A percentile compares a stretch with the other conserved stretches of the same genome.
phyloP scores from a whole-genome alignment of 768 basidiomycete genomes.

The Rhodocollybia butyracea region DNA sequence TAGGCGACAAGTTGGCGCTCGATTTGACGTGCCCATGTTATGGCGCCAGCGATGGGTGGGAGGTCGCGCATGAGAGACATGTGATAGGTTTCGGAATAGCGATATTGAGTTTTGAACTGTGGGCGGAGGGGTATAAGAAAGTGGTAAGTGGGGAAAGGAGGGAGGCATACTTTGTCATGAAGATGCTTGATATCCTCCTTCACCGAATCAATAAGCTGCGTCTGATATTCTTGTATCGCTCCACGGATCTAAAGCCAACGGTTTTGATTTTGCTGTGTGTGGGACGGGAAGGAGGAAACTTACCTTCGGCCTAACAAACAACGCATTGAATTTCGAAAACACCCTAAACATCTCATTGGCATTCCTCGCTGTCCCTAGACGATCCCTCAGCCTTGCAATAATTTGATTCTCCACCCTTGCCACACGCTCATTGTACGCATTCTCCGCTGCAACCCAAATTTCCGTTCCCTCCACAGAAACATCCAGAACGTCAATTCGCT shows the following conservation, averaged over 20 bases:
- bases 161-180: slow-evolving; percentile 73
- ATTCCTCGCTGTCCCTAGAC: slow-evolving; percentile 91
- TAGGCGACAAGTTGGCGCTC: slow-evolving; percentile 93
- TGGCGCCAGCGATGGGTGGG: slow-evolving; percentile 96
- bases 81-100: slow-evolving; percentile 92
- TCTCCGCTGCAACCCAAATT: slow-evolving; percentile 97
- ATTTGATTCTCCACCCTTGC: slow-evolving; percentile 98
- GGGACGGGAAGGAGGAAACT: slow-evolving; percentile 10
- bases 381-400: slow-evolving; percentile 87
- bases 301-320: slow-evolving; percentile 95
- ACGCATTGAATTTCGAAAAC: slow-evolving; percentile 96
- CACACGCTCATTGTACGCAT: slow-evolving; percentile 96
- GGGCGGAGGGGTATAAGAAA: background rate
- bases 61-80: slow-evolving; percentile 99
- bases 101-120: slow-evolving; percentile 96
- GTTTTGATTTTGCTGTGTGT: too few species aligned
- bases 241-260: slow-evolving; percentile 75
- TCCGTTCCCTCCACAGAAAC: slow-evolving; percentile 92
- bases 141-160: background rate
- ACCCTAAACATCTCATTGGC: slow-evolving; percentile 99
- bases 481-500: slow-evolving; percentile 94
- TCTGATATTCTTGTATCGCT: slow-evolving; percentile 99
- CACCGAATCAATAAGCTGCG: slow-evolving; percentile 96
- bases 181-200: slow-evolving; percentile 96
- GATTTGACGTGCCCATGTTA: slow-evolving; percentile 99